Evolutionary conservation across 1,139 yeast genomes (phyloP).

Genomic region (Yamadazyma atmosphaerica): DNA sequence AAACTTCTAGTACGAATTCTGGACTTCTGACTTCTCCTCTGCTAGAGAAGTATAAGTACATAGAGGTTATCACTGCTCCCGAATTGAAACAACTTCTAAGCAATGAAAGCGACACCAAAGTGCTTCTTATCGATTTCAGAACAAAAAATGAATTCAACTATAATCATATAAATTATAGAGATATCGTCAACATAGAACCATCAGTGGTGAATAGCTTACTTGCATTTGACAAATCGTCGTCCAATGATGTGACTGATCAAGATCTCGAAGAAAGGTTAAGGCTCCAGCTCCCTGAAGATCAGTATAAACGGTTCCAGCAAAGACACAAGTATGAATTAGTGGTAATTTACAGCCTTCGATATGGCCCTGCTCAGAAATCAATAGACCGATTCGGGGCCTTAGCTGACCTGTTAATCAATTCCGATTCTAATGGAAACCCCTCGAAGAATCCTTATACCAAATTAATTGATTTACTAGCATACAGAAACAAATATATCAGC

Average conservation of each 20-base stretch:
- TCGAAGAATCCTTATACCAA: conserved; percentile 47
- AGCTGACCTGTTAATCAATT: conserved; percentile 19
- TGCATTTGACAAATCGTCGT: conserved; percentile 11
- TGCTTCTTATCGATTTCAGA: conserved; percentile 67
- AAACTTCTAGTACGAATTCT: not conserved
- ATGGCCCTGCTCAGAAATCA: conserved; percentile 23
- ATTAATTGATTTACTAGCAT: conserved; percentile 53
- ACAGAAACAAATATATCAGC: conserved; percentile 37
- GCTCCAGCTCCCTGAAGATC: conserved; percentile 53
- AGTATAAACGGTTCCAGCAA: conserved; percentile 49
- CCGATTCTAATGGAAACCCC: conserved; percentile 24
- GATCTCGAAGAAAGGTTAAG: conserved; percentile 62
- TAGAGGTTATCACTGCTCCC: conserved; percentile 27
- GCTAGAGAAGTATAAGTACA: conserved; percentile 16
- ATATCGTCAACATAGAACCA: conserved; percentile 74
- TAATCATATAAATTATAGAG: conserved; percentile 56
- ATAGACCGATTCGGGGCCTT: conserved; percentile 30
- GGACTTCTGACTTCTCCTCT: too few relatives aligned
- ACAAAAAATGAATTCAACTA: conserved; percentile 55
- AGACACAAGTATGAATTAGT: conserved; percentile 60
- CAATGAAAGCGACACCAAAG: conserved; percentile 5
- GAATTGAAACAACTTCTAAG: conserved; percentile 23
- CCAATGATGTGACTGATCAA: conserved; percentile 47
- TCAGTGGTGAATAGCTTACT: conserved; percentile 32
- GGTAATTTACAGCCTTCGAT: conserved; percentile 56